Evolutionary conservation across 768 basidiomycete species (phyloP).

Genomic region (Macrolepiota albuminosa): DNA sequence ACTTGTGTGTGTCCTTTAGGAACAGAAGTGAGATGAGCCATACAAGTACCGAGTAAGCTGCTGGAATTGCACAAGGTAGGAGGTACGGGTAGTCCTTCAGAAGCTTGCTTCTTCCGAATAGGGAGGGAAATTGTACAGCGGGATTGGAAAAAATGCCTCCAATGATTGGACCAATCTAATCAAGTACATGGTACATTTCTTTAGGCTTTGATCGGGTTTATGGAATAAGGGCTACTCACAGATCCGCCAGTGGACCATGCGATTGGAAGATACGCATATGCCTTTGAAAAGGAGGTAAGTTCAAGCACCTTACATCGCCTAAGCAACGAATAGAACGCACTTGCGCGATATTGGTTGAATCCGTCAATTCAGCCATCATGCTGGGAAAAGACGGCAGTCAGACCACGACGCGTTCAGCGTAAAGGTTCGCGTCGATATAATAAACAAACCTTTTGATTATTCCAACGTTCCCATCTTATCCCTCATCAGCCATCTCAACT

Average conservation of each 20-base stretch:
- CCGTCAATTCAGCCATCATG: conserved; percentile 71
- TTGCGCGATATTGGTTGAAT: conserved; percentile 63
- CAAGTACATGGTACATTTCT: not conserved
- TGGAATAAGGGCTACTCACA: not conserved
- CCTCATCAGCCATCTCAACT: not conserved
- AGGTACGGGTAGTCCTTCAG: not conserved
- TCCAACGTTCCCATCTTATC: not conserved
- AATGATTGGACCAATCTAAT: not conserved
- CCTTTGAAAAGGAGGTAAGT: conserved; percentile 20
- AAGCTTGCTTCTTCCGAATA: not conserved
- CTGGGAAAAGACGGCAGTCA: conserved; percentile 23
- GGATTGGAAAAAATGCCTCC: not conserved
- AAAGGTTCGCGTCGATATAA: not conserved
- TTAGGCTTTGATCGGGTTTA: not conserved
- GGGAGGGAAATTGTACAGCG: not conserved
- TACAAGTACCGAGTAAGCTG: not conserved
- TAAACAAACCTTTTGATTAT: not conserved
- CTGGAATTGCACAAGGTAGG: not conserved
- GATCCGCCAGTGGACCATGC: conserved; percentile 29
- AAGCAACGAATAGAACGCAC: conserved; percentile 23
- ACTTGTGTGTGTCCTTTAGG: not conserved
- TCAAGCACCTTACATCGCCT: not conserved
- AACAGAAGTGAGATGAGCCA: not conserved
- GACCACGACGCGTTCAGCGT: not conserved
- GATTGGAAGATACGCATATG: conserved; percentile 64